Evolutionary conservation across 2,329 filamentous ascomycete species (phyloP).

Genomic region (Diaporthe australafricana): DNA sequence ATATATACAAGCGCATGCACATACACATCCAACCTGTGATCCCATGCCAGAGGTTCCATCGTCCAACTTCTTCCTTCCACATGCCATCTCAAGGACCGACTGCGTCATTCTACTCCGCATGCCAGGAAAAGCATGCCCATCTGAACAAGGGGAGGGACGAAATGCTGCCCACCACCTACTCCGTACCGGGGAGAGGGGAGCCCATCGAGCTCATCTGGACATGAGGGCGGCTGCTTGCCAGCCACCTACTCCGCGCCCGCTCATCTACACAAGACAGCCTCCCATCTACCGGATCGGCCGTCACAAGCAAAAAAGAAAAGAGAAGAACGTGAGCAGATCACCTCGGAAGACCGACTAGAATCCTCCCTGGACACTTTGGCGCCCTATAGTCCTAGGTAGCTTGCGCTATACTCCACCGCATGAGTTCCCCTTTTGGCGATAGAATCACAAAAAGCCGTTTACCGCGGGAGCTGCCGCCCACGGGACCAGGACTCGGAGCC

Average conservation of each 20-base stretch:
- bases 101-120: slow-evolving; percentile 4
- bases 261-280: not conserved
- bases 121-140: not conserved
- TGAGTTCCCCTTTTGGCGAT: slow-evolving; percentile 3
- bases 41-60: not conserved
- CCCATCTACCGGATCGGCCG: not conserved
- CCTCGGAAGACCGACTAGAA: not conserved
- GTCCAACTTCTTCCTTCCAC: not conserved
- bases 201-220: not conserved
- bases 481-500: not conserved
- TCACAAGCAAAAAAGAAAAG: not conserved
- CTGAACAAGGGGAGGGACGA: not conserved
- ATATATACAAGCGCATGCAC: not conserved
- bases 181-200: not conserved
- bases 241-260: not conserved
- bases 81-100: slow-evolving; percentile 9
- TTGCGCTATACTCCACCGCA: not conserved
- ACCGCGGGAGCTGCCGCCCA: slow-evolving; percentile 18
- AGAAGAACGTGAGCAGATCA: not conserved
- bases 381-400: not conserved
- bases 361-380: not conserved
- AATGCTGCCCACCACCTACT: not conserved
- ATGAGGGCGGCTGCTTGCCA: not conserved
- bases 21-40: not conserved
- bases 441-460: not conserved